Percentiles rank a stretch among this genome's conserved stretches.
phyloP scores from a whole-genome alignment of 2,329 filamentous ascomycete genomes.

The Colletotrichum magnum region DNA sequence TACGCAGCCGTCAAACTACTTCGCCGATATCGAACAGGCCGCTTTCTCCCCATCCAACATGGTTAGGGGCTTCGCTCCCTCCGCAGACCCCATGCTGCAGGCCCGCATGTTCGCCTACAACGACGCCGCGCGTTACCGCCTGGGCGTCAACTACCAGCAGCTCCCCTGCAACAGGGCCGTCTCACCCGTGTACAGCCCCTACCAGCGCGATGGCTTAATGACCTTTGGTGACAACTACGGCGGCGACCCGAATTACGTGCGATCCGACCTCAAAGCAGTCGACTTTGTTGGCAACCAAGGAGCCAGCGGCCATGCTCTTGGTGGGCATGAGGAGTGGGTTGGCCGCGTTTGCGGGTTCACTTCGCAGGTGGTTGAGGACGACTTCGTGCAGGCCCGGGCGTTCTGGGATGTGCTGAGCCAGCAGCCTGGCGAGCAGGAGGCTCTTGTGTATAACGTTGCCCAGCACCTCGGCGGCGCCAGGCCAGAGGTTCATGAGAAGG shows the following conservation, averaged over 20 bases:
- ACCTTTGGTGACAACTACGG: slow-evolving; percentile 60
- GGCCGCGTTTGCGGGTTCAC: slow-evolving; percentile 27
- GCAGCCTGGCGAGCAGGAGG: slow-evolving; percentile 18
- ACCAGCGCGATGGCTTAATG: slow-evolving; percentile 56
- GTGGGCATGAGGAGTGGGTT: slow-evolving; percentile 28
- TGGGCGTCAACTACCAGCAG: slow-evolving; percentile 72
- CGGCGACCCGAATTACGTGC: slow-evolving; percentile 59
- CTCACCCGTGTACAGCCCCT: slow-evolving; percentile 50
- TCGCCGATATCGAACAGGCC: slow-evolving; percentile 65
- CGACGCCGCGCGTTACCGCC: slow-evolving; percentile 69
- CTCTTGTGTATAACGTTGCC: slow-evolving; percentile 15
- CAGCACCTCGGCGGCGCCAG: slow-evolving; percentile 5
- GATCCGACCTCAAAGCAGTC: slow-evolving; percentile 47
- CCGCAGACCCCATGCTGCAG: slow-evolving; percentile 65
- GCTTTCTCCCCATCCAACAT: slow-evolving; percentile 66
- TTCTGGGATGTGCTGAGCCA: slow-evolving; percentile 19
- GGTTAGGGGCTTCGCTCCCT: slow-evolving; percentile 64
- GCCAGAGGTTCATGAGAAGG: slow-evolving; percentile 22
- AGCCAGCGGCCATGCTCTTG: slow-evolving; percentile 7
- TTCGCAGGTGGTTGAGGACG: slow-evolving; percentile 23
- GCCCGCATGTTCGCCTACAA: slow-evolving; percentile 69
- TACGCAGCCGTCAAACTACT: slow-evolving; percentile 63
- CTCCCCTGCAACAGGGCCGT: slow-evolving; percentile 65
- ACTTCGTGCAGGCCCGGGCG: slow-evolving; percentile 15
- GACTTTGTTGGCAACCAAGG: slow-evolving; percentile 35